Conservation (phyloP, 371 early-diverging fungal genomes). For the Mortierella sp. region DNA sequence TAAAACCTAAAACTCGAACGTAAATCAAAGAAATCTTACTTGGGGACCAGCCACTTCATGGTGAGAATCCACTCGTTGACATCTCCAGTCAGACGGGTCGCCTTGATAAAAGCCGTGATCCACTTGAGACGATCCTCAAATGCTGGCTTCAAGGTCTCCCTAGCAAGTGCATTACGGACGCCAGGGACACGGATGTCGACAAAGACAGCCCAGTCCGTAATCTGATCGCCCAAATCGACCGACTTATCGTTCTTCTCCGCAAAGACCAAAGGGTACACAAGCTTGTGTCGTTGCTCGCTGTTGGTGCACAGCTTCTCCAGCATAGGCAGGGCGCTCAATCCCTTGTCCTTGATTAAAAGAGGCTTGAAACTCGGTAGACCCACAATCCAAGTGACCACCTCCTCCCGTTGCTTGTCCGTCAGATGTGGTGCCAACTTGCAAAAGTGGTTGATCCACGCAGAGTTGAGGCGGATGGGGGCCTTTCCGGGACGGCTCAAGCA, state of each 20-base stretch:
- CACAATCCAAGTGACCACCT: constrained; percentile 27
- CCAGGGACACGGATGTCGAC: constrained; percentile 46
- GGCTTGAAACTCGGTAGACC: constrained; percentile 28
- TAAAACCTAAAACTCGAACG: not conserved
- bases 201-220: constrained; percentile 38
- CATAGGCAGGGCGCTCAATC: constrained; percentile 11
- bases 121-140: constrained; percentile 56
- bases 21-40: constrained; percentile 21
- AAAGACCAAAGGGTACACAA: constrained; percentile 42
- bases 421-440: constrained; percentile 19
- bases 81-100: constrained; percentile 24
- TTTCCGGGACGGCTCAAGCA: constrained; percentile 22
- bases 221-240: constrained; percentile 29
- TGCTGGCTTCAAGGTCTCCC: constrained; percentile 45
- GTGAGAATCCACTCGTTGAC: constrained; percentile 49
- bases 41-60: constrained; percentile 51
- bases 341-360: constrained; percentile 17
- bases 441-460: constrained; percentile 29
- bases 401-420: constrained; percentile 31
- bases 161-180: constrained; percentile 31
- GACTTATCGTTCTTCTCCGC: constrained; percentile 38
- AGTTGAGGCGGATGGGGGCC: constrained; percentile 21
- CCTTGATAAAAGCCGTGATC: constrained; percentile 37
- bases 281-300: constrained; percentile 35
- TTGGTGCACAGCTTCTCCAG: constrained; percentile 31